These are phyloP conservation scores for Zygotorulaspora danielsina DNA, from an alignment of 805 yeast species.

Conservation along the genomic window DNA sequence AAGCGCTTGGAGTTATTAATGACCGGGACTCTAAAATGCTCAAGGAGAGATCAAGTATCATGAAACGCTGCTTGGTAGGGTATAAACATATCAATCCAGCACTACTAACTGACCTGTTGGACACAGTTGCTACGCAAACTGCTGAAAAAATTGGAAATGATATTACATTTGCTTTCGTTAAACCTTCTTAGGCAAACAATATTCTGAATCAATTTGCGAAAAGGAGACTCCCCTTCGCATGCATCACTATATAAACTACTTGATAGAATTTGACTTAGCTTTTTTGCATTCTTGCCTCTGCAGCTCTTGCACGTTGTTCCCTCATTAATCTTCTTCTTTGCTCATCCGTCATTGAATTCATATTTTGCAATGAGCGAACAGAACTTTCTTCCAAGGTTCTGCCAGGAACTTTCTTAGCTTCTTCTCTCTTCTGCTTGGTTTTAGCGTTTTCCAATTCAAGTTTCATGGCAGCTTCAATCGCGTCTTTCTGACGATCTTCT, in stretches of 20 bases:
- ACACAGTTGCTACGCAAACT: constrained; percentile 20
- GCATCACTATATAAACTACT: too few species aligned
- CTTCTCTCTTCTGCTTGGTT: constrained; percentile 24
- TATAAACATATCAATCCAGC: constrained; percentile 61
- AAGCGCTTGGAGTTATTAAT: constrained; percentile 31
- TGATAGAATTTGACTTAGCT: too few species aligned
- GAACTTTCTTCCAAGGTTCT: constrained; percentile 30
- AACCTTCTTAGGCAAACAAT: constrained; percentile 14
- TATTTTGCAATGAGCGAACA: constrained; percentile 37
- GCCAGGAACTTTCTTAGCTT: constrained; percentile 37
- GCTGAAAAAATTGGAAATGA: constrained; percentile 14
- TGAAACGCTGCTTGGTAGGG: constrained; percentile 55
- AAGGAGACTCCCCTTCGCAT: too few species aligned
- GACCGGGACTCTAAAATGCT: constrained; percentile 19
- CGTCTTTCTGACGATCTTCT: constrained; percentile 39
- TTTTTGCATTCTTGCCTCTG: constrained; percentile 71
- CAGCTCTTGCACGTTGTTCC: constrained; percentile 94
- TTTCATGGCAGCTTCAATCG: constrained; percentile 33
- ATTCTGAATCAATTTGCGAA: too few species aligned
- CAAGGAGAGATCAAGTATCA: constrained; percentile 39
- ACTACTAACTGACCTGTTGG: constrained; percentile 12
- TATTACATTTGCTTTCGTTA: constrained; percentile 29
- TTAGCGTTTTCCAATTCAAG: constrained; percentile 29
- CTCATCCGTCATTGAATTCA: constrained; percentile 63
- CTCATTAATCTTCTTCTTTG: constrained; percentile 79